Conservation (phyloP, 78 protist species). For the Blattamonas nauphoetae region DNA sequence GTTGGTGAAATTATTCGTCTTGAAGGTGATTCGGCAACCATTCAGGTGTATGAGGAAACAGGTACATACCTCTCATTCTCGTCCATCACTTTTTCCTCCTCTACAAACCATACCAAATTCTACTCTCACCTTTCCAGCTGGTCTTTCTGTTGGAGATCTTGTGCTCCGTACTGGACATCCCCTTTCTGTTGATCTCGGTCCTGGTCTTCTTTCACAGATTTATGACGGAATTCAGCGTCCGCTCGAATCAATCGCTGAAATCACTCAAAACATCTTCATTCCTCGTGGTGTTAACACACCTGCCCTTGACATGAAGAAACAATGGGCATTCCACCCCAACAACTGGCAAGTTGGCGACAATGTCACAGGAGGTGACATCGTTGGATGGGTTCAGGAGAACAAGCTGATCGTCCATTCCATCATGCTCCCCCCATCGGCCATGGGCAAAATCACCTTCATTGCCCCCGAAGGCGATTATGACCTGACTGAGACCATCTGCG, state of each 20-base stretch:
- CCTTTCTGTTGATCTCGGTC: slow-evolving; percentile 97
- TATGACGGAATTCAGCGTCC: slow-evolving; percentile 99
- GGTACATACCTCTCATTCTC: too few relatives aligned
- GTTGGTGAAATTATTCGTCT: slow-evolving; percentile 99
- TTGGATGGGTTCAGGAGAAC: slow-evolving; percentile 86
- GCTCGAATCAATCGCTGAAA: slow-evolving; percentile 69
- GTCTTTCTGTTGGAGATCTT: slow-evolving; percentile 98
- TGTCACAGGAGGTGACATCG: slow-evolving; percentile 87
- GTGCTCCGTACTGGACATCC: slow-evolving; percentile 94
- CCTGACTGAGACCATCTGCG: slow-evolving; percentile 42
- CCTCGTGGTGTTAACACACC: slow-evolving; percentile 88
- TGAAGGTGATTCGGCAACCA: slow-evolving; percentile 96
- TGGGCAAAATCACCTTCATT: slow-evolving; percentile 76
- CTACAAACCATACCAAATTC: too few relatives aligned
- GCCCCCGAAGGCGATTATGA: slow-evolving; percentile 81
- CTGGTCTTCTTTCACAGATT: slow-evolving; percentile 89
- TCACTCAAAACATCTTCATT: slow-evolving; percentile 78
- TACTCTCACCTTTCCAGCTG: slow-evolving; percentile 75
- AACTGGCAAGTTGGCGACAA: slow-evolving; percentile 69
- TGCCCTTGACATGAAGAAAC: slow-evolving; percentile 56
- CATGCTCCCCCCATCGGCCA: slow-evolving; percentile 78
- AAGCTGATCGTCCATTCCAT: slow-evolving; percentile 73
- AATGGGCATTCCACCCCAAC: slow-evolving; percentile 78
- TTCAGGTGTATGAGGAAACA: slow-evolving; percentile 99
- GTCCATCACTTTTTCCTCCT: too few relatives aligned